Base-by-base conservation (phyloP, 164 flowering plant species). In the Vitis amurensis region DNA sequence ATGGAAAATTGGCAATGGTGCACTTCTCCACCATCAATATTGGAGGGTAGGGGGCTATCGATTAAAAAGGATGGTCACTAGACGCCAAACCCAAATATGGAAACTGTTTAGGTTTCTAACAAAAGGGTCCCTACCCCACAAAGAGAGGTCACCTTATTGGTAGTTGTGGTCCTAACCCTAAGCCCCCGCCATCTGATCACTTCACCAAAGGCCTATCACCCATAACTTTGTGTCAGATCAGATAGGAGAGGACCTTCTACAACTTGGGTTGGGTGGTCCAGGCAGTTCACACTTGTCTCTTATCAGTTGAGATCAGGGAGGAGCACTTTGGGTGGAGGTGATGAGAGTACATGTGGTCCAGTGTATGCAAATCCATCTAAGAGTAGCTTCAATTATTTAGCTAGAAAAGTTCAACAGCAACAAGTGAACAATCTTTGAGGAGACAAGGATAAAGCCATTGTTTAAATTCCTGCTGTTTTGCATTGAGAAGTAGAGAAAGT, bases 401-500 rank as follows among this genome's bases (percentile, higher is more conserved):
- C 27, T 23, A 2, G 27, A 23, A 23, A 23, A 23, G 27, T 23
- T 23, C 27, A 23, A 23, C 27, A 23, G 27, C 27, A 23, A 23
- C 27, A 23, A 23, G 27, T 23, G 27, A 23, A 23, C 2, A 0
- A 23, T 23, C 27, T 23, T 23, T 23, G 27, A 23, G 27, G 27
- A 23, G 27, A 23, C 27, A 23, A 23, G 27, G 27, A 23, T 23
- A 13, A 53, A 53, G 56, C 56, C n/a, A 13, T 13, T 23, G 56
- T 47, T 58, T 49, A 67, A 68, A 49, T 59, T 56, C 7, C 44
- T 50, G 23, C 56, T 8, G 17, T 11, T 61, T 69, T 69, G 66
- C 72, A 61, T 69, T 61, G 49, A 31, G 17, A 16, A 17, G 53
- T 16, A 61, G 19, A 16, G 31, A 63, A 57, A 57, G 57, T 56